phyloP scores from a whole-genome alignment of 2,329 filamentous ascomycete species.

The Bipolaris oryzae region DNA sequence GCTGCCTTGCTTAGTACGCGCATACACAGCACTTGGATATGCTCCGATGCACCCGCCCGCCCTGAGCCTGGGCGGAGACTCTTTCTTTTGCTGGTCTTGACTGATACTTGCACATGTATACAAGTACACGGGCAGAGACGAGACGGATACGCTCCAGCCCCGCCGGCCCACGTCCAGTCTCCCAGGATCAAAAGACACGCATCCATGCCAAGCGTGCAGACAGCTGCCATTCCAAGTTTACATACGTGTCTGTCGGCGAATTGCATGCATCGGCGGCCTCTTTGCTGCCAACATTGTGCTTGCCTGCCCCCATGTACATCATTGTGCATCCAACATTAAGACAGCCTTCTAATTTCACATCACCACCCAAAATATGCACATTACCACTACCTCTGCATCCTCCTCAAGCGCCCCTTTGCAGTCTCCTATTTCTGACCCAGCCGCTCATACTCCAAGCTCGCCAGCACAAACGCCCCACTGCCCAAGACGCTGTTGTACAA shows the following conservation, averaged over 20 bases:
- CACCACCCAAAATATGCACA: too few relatives aligned
- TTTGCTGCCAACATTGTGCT: slow-evolving; percentile 1
- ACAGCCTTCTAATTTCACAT: too few relatives aligned
- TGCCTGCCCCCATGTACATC: not conserved
- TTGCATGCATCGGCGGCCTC: not conserved
- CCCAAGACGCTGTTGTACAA: slow-evolving; percentile 29
- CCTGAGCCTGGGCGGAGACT: not conserved
- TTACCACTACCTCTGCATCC: too few relatives aligned
- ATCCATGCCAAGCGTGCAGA: not conserved
- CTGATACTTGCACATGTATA: not conserved
- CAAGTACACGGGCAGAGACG: too few relatives aligned
- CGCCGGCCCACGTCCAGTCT: slow-evolving; percentile 3
- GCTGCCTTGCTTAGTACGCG: too few relatives aligned
- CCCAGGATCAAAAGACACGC: not conserved
- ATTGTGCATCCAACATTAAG: not conserved
- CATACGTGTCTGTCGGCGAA: not conserved
- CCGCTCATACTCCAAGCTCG: slow-evolving; percentile 31
- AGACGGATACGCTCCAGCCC: not conserved
- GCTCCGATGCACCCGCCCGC: not conserved
- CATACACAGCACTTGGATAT: not conserved
- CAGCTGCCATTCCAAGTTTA: slow-evolving; percentile 4
- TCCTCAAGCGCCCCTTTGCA: not conserved
- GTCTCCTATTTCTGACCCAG: not conserved
- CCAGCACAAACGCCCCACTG: slow-evolving; percentile 32
- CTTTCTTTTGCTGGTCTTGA: too few relatives aligned